These are phyloP conservation scores for Apophysomyces elegans DNA, from an alignment of 371 early-diverging fungal genomes.

Conservation along the genomic window DNA sequence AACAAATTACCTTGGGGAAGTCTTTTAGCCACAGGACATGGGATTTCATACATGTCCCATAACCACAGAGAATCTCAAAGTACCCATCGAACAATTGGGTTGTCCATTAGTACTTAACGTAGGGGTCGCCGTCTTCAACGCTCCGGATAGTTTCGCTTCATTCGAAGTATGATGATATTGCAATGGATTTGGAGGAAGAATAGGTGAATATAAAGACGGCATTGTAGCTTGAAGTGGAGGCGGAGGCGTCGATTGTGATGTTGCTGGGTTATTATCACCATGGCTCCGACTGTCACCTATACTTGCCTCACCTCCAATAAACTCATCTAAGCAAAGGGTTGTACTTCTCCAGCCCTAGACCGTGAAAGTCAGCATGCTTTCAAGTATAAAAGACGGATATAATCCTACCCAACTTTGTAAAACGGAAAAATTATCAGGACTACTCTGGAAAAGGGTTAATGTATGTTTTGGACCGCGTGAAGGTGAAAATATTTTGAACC, in stretches of 20 bases:
- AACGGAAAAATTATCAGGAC: constrained; percentile 57
- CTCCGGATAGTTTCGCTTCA: constrained; percentile 9
- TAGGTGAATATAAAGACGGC: constrained; percentile 12
- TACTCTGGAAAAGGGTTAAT: constrained; percentile 60
- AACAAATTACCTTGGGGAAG: no score
- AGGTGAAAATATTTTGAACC: constrained; percentile 64
- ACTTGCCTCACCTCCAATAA: constrained; percentile 9
- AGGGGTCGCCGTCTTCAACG: neutral
- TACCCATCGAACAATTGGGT: constrained; percentile 7
- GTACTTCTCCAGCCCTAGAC: constrained; percentile 60
- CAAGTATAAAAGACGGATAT: neutral
- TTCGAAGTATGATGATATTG: constrained; percentile 15
- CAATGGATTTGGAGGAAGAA: constrained; percentile 10
- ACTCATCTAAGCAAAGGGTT: constrained; percentile 53
- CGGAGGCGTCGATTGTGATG: neutral
- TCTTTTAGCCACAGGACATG: neutral
- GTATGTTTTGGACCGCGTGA: constrained; percentile 53
- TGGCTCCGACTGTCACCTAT: constrained; percentile 8
- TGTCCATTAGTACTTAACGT: constrained; percentile 7
- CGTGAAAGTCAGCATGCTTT: neutral
- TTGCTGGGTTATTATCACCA: constrained; percentile 8
- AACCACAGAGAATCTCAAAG: constrained; percentile 48
- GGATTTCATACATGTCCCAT: constrained; percentile 50
- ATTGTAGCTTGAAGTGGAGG: constrained; percentile 7
- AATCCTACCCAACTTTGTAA: constrained; percentile 59